Percentiles rank a stretch among this genome's conserved stretches.
Evolutionary conservation across 768 basidiomycete genomes (phyloP).

Genomic region (Podaxis sp.): DNA sequence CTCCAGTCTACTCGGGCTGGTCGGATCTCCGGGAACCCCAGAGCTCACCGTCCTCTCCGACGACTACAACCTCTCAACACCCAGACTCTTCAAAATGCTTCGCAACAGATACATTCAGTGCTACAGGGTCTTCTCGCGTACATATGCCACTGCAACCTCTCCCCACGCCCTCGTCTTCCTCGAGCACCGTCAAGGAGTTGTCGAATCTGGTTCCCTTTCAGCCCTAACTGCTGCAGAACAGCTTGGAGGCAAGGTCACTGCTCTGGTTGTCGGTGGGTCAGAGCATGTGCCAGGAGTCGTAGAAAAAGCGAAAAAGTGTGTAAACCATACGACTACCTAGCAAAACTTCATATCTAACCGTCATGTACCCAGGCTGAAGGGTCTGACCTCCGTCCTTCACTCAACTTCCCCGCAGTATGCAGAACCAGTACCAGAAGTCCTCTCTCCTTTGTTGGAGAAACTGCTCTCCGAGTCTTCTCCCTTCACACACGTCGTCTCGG

Average conservation of each 20-base stretch:
- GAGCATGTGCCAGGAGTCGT: slow-evolving; percentile 65
- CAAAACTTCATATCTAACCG: slow-evolving; percentile 14
- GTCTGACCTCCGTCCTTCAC: slow-evolving; percentile 65
- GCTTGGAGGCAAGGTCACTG: slow-evolving; percentile 84
- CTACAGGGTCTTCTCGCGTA: slow-evolving; percentile 31
- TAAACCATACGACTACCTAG: slow-evolving; percentile 15
- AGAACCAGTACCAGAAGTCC: slow-evolving; percentile 67
- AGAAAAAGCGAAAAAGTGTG: slow-evolving; percentile 78
- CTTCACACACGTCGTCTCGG: slow-evolving; percentile 90
- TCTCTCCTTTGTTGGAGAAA: slow-evolving; percentile 81
- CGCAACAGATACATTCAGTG: slow-evolving; percentile 25
- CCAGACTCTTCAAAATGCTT: slow-evolving; percentile 20
- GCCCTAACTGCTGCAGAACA: slow-evolving; percentile 89
- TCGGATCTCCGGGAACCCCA: neutral
- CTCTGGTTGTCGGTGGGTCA: slow-evolving; percentile 67
- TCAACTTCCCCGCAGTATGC: slow-evolving; percentile 70
- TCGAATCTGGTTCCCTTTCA: slow-evolving; percentile 84
- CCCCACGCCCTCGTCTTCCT: slow-evolving; percentile 86
- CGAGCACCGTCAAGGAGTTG: slow-evolving; percentile 78
- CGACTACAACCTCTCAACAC: neutral
- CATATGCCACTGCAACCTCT: slow-evolving; percentile 58
- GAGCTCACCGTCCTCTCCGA: slow-evolving; percentile 4
- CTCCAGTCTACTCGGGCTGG: neutral
- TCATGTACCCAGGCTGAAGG: slow-evolving; percentile 51
- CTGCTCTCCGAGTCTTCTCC: slow-evolving; percentile 58